Evolutionary conservation across 1,139 yeast species (phyloP), one percentile per base, ranked within the genome.

Genomic region (Ashbya aceris): DNA sequence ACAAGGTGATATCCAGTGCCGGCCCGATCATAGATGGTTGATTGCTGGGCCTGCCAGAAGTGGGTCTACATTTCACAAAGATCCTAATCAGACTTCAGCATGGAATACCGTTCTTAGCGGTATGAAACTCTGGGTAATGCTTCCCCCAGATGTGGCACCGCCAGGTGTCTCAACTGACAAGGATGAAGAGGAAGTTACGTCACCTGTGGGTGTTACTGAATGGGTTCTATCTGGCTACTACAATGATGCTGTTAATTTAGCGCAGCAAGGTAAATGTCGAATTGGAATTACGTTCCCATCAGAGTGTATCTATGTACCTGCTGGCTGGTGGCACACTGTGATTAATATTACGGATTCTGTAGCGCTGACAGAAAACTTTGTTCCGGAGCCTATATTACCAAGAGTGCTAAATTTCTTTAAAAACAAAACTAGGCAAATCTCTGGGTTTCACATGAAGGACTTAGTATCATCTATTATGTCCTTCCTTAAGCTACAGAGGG

Each of bases 241-340:
- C 66, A 76, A 79, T 51, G 91, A 81, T 49, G 50, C 62, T 31
- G 48, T 64, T 11, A 61, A 55, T 38, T 40, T 64, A 33, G 73
- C 74, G 4, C 46, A 56, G 13, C 54, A 55, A 8, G 62, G 64
- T 1, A 54, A 68, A 28, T 80, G 85, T 48, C 59, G 70, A 34
- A 76, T 86, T 17, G 93, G 85, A 1, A 68, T 86, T 9, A 82
- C 94, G 0, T 77, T 77, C 50, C 83, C 89, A 0, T 91, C 91
- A 5, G 94, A 87, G 59, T 80, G 86, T 50, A 74, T 86, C 73
- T 77, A 83, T 57, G 96, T 87, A 4, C 96, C 96, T 2, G 73
- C 89, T 14, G 94, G 95, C 1, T 87, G 96, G 96, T 87, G 96
- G 96, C 96, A 87, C 65, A 69, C 79, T 33, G 96, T 87, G 23